Percentiles rank a stretch among this genome's conserved stretches.
phyloP scores from a whole-genome alignment of 2,329 filamentous ascomycete genomes.

The Lojkania enalia region DNA sequence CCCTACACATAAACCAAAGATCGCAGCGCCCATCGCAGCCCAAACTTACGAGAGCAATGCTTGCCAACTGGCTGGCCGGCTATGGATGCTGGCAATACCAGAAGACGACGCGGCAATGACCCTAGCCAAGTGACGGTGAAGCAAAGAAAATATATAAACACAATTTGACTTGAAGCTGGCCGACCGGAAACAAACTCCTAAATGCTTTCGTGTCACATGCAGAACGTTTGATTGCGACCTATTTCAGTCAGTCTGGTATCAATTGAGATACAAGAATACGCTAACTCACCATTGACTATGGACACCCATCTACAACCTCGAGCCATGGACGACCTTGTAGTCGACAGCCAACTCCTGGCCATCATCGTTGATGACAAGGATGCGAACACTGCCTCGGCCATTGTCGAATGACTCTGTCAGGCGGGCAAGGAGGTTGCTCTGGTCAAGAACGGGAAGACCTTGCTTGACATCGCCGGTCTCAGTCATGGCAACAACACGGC shows the following conservation, averaged over 20 bases:
- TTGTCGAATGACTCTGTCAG: slow-evolving; percentile 84
- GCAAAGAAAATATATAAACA: slow-evolving; percentile 41
- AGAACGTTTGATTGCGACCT: slow-evolving; percentile 34
- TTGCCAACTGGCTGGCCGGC: slow-evolving; percentile 15
- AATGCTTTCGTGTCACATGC: slow-evolving; percentile 34
- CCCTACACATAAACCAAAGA: slow-evolving; percentile 30
- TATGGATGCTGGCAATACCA: slow-evolving; percentile 17
- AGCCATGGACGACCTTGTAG: slow-evolving; percentile 95
- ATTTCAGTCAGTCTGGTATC: slow-evolving; percentile 16
- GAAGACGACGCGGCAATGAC: slow-evolving; percentile 21
- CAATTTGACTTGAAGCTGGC: slow-evolving; percentile 37
- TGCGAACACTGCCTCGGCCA: slow-evolving; percentile 90
- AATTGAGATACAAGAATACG: not conserved
- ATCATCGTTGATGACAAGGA: slow-evolving; percentile 92
- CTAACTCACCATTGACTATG: slow-evolving; percentile 33
- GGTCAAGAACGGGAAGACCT: slow-evolving; percentile 87
- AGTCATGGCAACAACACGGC: slow-evolving; percentile 90
- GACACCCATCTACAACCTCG: slow-evolving; percentile 58
- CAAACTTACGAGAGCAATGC: slow-evolving; percentile 6
- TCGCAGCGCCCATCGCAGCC: slow-evolving; percentile 23
- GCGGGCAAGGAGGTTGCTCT: slow-evolving; percentile 83
- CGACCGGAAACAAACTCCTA: slow-evolving; percentile 39
- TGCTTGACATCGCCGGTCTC: slow-evolving; percentile 99
- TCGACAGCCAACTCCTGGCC: slow-evolving; percentile 95
- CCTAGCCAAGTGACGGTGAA: slow-evolving; percentile 26